Percentiles rank a stretch among this genome's conserved stretches.
These are phyloP conservation scores for Candida golubevii DNA, from an alignment of 805 yeast genomes.

Conservation along the genomic window DNA sequence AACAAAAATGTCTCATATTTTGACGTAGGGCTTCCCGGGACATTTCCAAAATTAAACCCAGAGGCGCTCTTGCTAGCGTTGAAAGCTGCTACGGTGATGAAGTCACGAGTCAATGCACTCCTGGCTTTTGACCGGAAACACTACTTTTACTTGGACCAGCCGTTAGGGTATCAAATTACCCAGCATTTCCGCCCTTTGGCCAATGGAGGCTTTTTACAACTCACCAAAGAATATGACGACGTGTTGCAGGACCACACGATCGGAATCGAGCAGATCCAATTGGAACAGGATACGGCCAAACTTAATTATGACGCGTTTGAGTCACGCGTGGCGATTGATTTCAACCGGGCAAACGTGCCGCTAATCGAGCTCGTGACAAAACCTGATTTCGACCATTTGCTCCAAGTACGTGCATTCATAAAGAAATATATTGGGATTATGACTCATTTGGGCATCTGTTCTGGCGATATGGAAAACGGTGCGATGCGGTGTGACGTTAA, in stretches of 20 bases:
- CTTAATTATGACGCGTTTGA: slow-evolving; percentile 49
- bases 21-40: slow-evolving; percentile 88
- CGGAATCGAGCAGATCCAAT: slow-evolving; percentile 72
- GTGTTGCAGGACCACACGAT: slow-evolving; percentile 42
- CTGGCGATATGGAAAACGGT: slow-evolving; percentile 92
- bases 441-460: slow-evolving; percentile 64
- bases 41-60: slow-evolving; percentile 77
- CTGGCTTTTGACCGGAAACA: slow-evolving; percentile 91
- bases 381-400: slow-evolving; percentile 71
- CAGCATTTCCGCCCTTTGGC: slow-evolving; percentile 84
- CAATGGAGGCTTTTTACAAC: slow-evolving; percentile 51
- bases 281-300: slow-evolving; percentile 95
- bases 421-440: slow-evolving; percentile 74
- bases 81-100: slow-evolving; percentile 66
- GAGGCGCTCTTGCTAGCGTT: slow-evolving; percentile 70
- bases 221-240: slow-evolving; percentile 52
- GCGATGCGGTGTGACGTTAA: slow-evolving; percentile 95
- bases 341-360: slow-evolving; percentile 82
- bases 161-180: slow-evolving; percentile 92
- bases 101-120: slow-evolving; percentile 48
- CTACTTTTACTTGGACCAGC: slow-evolving; percentile 95
- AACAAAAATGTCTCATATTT: slow-evolving; percentile 70
- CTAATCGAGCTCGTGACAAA: slow-evolving; percentile 86
- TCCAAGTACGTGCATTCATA: slow-evolving; percentile 72
- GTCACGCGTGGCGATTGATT: slow-evolving; percentile 54